Percentiles rank a stretch among this genome's conserved stretches.
phyloP scores from a whole-genome alignment of 164 flowering plant genomes.

The Umbilicus rupestris region DNA sequence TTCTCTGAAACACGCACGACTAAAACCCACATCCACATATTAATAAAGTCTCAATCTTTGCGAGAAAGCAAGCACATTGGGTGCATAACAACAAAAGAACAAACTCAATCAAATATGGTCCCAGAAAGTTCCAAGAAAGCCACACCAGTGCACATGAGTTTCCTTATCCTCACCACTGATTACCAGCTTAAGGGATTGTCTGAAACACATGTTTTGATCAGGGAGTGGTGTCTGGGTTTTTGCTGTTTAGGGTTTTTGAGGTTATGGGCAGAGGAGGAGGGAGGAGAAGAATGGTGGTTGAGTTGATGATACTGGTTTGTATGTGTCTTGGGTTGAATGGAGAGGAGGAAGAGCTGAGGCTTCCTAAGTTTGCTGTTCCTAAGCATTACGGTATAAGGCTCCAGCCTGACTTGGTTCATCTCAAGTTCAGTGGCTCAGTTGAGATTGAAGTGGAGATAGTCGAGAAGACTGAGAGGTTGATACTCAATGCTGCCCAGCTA shows the following conservation, averaged over 20 bases:
- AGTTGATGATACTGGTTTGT: not conserved
- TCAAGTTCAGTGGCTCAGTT: slow-evolving; percentile 52
- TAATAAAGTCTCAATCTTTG: not conserved
- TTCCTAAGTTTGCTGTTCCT: slow-evolving; percentile 54
- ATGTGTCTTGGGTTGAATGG: not conserved
- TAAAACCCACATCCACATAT: not conserved
- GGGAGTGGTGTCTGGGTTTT: not conserved
- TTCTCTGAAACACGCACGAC: not conserved
- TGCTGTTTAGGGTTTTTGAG: not conserved
- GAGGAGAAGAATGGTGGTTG: not conserved
- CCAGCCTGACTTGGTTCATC: slow-evolving; percentile 46
- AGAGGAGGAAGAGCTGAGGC: slow-evolving; percentile 20
- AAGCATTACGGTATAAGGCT: slow-evolving; percentile 47
- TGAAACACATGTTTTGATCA: not conserved
- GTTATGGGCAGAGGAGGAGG: not conserved
- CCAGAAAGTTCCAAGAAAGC: slow-evolving; percentile 1
- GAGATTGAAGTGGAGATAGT: slow-evolving; percentile 28
- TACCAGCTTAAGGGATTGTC: not conserved
- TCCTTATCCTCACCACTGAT: not conserved
- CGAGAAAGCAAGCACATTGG: not conserved
- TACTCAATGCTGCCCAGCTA: slow-evolving; percentile 54
- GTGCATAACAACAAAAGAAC: not conserved
- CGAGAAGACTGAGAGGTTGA: slow-evolving; percentile 37
- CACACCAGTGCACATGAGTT: not conserved
- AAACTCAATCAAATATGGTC: not conserved